These are phyloP conservation scores for Herpetospermum pedunculosum DNA, from an alignment of 306 rosid species.

Conservation along the genomic window DNA sequence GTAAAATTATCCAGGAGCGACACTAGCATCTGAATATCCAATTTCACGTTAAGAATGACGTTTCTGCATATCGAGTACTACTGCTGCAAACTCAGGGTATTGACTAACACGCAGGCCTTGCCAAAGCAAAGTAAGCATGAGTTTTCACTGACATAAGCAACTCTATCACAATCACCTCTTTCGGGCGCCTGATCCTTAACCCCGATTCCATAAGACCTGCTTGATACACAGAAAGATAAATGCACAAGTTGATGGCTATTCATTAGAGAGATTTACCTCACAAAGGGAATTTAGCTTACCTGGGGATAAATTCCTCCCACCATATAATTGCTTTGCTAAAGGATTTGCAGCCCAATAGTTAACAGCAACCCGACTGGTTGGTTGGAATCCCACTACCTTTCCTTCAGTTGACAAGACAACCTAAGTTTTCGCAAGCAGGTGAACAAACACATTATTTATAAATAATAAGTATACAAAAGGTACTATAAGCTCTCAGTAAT, in stretches of 20 bases:
- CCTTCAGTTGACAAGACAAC: slow-evolving; percentile 68
- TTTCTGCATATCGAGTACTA: background rate
- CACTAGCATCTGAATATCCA: background rate
- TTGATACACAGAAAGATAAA: slow-evolving; percentile 8
- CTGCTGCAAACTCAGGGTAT: background rate
- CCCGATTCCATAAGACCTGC: slow-evolving; percentile 69
- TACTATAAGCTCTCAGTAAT: background rate
- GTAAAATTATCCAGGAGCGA: background rate
- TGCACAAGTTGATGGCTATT: background rate
- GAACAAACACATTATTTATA: background rate
- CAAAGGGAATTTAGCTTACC: slow-evolving; percentile 26
- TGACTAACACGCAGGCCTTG: slow-evolving; percentile 33
- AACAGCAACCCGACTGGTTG: slow-evolving; percentile 77
- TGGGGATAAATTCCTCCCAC: slow-evolving; percentile 71
- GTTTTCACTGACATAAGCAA: slow-evolving; percentile 68
- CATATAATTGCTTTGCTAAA: slow-evolving; percentile 66
- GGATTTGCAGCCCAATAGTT: slow-evolving; percentile 85
- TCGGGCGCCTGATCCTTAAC: slow-evolving; percentile 46
- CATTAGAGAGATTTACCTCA: background rate
- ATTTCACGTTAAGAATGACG: background rate
- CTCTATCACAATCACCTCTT: slow-evolving; percentile 47
- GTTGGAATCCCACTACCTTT: slow-evolving; percentile 75
- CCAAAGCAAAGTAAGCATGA: slow-evolving; percentile 62
- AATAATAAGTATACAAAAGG: background rate
- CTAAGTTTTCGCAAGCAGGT: slow-evolving; percentile 29